Evolutionary conservation across 768 basidiomycete species (phyloP).

Genomic region (Russula virescens): DNA sequence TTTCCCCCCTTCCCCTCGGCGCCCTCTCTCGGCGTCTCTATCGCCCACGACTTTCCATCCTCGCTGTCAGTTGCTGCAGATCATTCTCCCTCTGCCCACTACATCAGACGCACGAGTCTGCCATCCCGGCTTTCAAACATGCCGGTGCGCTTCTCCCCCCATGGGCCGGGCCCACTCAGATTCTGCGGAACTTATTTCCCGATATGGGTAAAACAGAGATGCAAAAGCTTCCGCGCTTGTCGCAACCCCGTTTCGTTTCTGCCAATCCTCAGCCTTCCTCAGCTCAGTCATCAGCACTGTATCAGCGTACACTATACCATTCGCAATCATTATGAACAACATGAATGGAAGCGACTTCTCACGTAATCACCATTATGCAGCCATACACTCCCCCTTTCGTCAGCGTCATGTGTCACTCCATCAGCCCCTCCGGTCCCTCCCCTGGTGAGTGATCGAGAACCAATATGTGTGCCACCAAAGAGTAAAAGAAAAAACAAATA

Average conservation of each 20-base stretch:
- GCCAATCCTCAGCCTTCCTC: slow-evolving; percentile 16
- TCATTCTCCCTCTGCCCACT: background rate
- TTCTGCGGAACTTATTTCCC: slow-evolving; percentile 20
- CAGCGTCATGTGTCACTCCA: background rate
- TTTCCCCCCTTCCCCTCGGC: background rate
- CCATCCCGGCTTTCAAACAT: slow-evolving; percentile 19
- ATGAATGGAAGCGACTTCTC: slow-evolving; percentile 19
- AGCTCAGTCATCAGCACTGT: slow-evolving; percentile 13
- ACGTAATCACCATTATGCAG: slow-evolving; percentile 15
- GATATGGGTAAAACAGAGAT: slow-evolving; percentile 17
- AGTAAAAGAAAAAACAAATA: background rate
- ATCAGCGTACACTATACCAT: slow-evolving; percentile 14
- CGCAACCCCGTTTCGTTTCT: slow-evolving; percentile 20
- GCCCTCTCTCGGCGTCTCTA: slow-evolving; percentile 15
- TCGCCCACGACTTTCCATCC: slow-evolving; percentile 7
- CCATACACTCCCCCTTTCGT: background rate
- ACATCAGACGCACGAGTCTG: background rate
- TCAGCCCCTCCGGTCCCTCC: background rate
- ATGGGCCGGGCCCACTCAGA: slow-evolving; percentile 15
- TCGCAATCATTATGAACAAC: slow-evolving; percentile 9
- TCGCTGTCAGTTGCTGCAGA: background rate
- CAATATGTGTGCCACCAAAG: background rate
- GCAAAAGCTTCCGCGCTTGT: slow-evolving; percentile 24
- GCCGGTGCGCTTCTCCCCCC: slow-evolving; percentile 5
- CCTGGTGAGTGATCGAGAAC: background rate